Evolutionary conservation across 192 early-diverging fungal genomes (phyloP), one percentile per base, ranked within the genome.

Genomic region (Rhizophlyctis rosea): DNA sequence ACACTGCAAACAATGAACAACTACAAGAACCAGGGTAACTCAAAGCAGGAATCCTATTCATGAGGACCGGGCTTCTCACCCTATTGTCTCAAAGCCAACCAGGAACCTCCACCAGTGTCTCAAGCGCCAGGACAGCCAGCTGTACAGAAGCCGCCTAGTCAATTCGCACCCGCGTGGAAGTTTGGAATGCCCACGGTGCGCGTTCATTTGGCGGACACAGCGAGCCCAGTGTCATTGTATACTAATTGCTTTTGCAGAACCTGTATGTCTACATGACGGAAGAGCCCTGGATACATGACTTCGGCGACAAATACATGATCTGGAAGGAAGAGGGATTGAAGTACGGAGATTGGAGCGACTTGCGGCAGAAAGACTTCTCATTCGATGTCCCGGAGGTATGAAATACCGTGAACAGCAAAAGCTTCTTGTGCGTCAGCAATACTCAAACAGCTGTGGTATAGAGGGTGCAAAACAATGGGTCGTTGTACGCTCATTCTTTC

Each of bases 401-500:
- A 24, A 5, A 23, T 9, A 29, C 32, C 25, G 34, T 58, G 36
- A 47, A 36, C 57, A 24, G 9, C 14, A 16, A 4, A 7, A 16
- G 36, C 16, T 50, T 39, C 7, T 52, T 34, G 34, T 59, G 28
- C 23, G n/a, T 27, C 24, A 28, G 48, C 39, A 27, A 28, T 32
- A 32, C 27, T 3, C 13, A 14, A 3, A 54, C 9, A 18, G 4
- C 32, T 13, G n/a, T 16, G 14, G 1, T 35, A 2, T 33, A 73
- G 67, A 55, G 47, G 13, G 71, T 80, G 2, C 73, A 77, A 57
- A 33, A 72, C 53, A 82, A 82, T 50, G 81, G 77, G 4, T 67
- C 70, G 4, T 57, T 82, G 23, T 82, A 76, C 50, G 76, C 74
- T 1, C 81, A 82, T 65, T 60, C 76, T 34, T 80, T 71, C 61